Evolutionary conservation across 805 yeast genomes (phyloP), one percentile per base, ranked within the genome.

Genomic region (Torulaspora quercuum): DNA sequence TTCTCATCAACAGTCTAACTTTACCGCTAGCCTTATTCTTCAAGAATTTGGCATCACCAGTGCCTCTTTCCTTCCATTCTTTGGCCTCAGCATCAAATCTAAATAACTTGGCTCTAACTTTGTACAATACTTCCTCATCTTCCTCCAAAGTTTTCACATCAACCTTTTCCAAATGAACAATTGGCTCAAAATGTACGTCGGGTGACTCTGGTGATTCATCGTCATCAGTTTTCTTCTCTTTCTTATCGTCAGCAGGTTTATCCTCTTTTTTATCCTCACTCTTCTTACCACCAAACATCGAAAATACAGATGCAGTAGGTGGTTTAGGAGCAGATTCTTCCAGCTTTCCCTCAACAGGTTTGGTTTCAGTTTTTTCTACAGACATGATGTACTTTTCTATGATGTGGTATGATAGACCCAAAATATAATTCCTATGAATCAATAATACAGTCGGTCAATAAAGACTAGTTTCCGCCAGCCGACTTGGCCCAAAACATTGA

Each of bases 51-150:
- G 88, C 95, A 60, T 92, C 98, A 59, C 98, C 98, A 22, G 96
- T 87, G 55, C 98, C 98, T 73, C 98, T 85, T 75, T 92, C 98
- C 67, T 92, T 92, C 98, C 98, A 92, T 69, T 92, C 97, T 59
- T 81, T 82, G 36, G 80, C 55, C 43, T 87, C 95, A 27, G 79
- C 74, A 55, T 80, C 80, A 72, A 83, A 90, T 68, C 87, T 83
- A 74, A 90, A 92, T 60, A 92, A 73, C 69, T 92, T 92, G 50
- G 98, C 97, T 62, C 98, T 77, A 52, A 85, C 86, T 68, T 92
- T 92, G 69, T 68, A 80, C 45, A 81, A 56, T 15, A 78, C 84
- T 41, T 83, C 90, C 68, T 87, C 95, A 47, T 85, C 75, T 66
- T 87, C 96, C 66, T 87, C 96, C 64, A 85, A 84, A 52, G 97